Evolutionary conservation across 2,329 filamentous ascomycete species (phyloP), one percentile per base, ranked within the genome.

Genomic region (Colletotrichum sp.): DNA sequence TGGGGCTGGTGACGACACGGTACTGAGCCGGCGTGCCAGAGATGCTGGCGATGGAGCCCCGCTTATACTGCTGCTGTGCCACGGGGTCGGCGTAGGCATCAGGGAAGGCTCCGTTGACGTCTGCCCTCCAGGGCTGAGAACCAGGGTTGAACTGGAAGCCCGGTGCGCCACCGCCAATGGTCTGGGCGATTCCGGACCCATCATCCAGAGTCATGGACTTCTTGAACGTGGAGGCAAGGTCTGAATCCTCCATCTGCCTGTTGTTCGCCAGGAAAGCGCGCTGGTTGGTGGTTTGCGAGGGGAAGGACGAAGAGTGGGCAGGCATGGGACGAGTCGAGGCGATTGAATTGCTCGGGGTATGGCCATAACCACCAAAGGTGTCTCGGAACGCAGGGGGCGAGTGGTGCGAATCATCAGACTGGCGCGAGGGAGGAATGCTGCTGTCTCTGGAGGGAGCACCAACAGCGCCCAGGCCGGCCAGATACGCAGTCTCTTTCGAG

Each of bases 361-460:
- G 87, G 56, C 83, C 80, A 78, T 63, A 76, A 43, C 65, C 74
- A 38, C 61, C 70, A 65, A 82, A 82, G 34, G 83, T 77, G 7
- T 85, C 83, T 38, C 78, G 77, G 68, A 81, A 85, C 16, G 80
- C 79, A n/a, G 82, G 83, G 48, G 71, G 69, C 16, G 78, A 77
- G n/a, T 77, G 36, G 64, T 84, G 71, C 36, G 84, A 88, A n/a
- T 83, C 82, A 59, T 90, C 87, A 6, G 88, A 85, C 71, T 90
- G 88, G 63, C 89, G 87, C 43, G 91, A 91, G 3, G 90, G 87
- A 59, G 91, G 90, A 62, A 90, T 83, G 81, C 87, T 91, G 56
- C 85, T 83, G 73, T 91, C 91, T 75, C 90, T 86, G n/a, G 90
- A 88, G 21, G 77, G 77, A 43, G 76, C 61, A 32, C 74, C 74